phyloP scores from a whole-genome alignment of 2,329 filamentous ascomycete species.

The Alternaria rosae region DNA sequence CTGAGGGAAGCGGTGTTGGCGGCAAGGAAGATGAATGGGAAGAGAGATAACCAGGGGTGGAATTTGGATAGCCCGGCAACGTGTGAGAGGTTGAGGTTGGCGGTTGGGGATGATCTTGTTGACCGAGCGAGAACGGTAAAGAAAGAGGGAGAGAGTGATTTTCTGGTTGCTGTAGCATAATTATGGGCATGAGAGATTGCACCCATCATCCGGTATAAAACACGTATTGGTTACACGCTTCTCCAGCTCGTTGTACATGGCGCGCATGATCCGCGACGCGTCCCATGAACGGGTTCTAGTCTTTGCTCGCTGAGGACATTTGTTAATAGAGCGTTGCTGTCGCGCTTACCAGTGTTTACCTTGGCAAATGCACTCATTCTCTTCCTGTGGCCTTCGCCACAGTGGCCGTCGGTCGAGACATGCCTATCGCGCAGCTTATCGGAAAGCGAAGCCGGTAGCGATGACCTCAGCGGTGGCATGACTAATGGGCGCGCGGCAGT shows the following conservation, averaged over 20 bases:
- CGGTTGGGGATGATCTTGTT: constrained; percentile 81
- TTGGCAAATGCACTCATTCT: background rate
- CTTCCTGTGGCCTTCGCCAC: background rate
- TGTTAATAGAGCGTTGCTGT: background rate
- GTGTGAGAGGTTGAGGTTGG: constrained; percentile 78
- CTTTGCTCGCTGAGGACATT: background rate
- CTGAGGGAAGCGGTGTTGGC: constrained; percentile 81
- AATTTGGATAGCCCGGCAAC: constrained; percentile 80
- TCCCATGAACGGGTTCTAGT: background rate
- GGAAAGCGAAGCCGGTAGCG: background rate
- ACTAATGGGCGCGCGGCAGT: constrained; percentile 21
- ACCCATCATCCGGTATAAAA: background rate
- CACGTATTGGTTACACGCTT: background rate
- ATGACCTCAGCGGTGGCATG: constrained; percentile 3
- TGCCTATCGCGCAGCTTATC: constrained; percentile 1
- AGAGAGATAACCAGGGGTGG: constrained; percentile 53
- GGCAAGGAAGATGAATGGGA: constrained; percentile 63
- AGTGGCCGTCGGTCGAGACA: background rate
- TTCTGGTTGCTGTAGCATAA: constrained; percentile 40
- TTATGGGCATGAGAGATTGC: background rate
- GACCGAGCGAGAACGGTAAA: constrained; percentile 71
- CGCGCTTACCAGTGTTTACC: background rate
- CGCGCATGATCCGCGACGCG: no score
- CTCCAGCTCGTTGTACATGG: no score
- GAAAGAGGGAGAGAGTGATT: constrained; percentile 69